phyloP scores from a whole-genome alignment of 2,329 filamentous ascomycete genomes.

The Colletotrichum sp. region DNA sequence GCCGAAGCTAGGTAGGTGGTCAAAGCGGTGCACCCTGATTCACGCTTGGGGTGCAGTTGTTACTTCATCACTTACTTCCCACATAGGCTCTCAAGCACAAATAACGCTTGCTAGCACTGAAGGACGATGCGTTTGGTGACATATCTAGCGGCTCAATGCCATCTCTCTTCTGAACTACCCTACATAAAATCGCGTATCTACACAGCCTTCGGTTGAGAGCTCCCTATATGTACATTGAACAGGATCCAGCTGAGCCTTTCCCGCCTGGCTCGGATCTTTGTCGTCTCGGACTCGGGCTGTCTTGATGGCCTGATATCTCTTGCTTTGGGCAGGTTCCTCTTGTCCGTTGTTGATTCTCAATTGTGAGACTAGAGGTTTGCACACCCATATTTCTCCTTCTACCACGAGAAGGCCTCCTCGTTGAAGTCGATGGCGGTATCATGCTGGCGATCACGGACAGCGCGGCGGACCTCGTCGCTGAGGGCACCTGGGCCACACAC shows the following conservation, averaged over 20 bases:
- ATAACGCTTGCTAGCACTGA: not conserved
- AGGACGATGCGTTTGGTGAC: not conserved
- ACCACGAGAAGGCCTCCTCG: conserved; percentile 77
- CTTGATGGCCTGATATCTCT: not conserved
- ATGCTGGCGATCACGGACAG: conserved; percentile 68
- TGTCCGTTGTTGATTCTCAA: not conserved
- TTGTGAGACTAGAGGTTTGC: not conserved
- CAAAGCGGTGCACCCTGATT: not conserved
- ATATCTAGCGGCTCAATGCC: not conserved
- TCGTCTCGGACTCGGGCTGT: not conserved
- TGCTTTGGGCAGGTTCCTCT: not conserved
- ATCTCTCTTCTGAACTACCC: not conserved
- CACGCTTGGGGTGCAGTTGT: not conserved
- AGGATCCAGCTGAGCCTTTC: not conserved
- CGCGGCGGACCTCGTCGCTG: conserved; percentile 75
- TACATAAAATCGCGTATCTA: not conserved
- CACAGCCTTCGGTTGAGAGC: not conserved
- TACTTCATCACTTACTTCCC: not conserved
- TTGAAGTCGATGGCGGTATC: conserved; percentile 75
- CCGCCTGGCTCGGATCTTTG: not conserved
- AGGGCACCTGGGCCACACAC: conserved; percentile 78
- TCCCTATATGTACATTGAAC: not conserved
- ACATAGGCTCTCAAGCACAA: not conserved
- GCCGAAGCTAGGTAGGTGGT: not conserved
- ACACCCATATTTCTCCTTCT: conserved; percentile 19